A percentile compares a stretch with the other conserved stretches of the same genome.
Evolutionary conservation across 225 moss, liverwort and hornwort species (phyloP).

Genomic region (Takakia lepidozioides): DNA sequence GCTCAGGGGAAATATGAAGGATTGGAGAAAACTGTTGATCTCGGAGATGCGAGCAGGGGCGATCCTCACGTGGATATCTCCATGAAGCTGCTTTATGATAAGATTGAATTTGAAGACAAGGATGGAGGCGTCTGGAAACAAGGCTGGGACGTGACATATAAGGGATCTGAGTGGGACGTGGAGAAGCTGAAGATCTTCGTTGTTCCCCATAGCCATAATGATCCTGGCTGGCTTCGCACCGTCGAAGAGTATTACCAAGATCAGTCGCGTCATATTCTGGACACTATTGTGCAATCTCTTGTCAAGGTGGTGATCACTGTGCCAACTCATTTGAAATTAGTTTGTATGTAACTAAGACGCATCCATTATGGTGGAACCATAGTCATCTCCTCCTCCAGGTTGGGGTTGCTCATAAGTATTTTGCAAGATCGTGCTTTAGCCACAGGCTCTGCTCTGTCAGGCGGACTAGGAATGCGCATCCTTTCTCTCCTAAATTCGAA

Average conservation of each 20-base stretch:
- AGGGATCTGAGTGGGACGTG: constrained; percentile 67
- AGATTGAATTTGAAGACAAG: constrained; percentile 73
- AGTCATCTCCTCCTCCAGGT: background rate
- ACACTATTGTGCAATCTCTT: constrained; percentile 70
- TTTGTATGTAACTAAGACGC: too few relatives aligned
- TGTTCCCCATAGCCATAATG: constrained; percentile 92
- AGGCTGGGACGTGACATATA: constrained; percentile 86
- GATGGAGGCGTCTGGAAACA: constrained; percentile 97
- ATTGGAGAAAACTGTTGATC: too few relatives aligned
- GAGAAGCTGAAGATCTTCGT: constrained; percentile 84
- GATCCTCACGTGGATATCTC: constrained; percentile 72
- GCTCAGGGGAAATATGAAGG: too few relatives aligned
- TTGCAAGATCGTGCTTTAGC: constrained; percentile 3
- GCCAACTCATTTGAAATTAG: background rate
- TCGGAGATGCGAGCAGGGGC: constrained; percentile 3
- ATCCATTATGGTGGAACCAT: too few relatives aligned
- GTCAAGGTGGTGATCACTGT: constrained; percentile 45
- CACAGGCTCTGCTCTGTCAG: background rate
- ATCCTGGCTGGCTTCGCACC: constrained; percentile 97
- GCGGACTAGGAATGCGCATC: background rate
- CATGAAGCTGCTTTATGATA: constrained; percentile 67
- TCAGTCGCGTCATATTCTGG: constrained; percentile 60
- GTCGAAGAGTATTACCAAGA: constrained; percentile 95
- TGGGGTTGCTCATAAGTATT: constrained; percentile 6
- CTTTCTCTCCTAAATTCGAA: too few relatives aligned